Evolutionary conservation across 164 flowering plant genomes (phyloP).

Genomic region (Magnolia officinalis): DNA sequence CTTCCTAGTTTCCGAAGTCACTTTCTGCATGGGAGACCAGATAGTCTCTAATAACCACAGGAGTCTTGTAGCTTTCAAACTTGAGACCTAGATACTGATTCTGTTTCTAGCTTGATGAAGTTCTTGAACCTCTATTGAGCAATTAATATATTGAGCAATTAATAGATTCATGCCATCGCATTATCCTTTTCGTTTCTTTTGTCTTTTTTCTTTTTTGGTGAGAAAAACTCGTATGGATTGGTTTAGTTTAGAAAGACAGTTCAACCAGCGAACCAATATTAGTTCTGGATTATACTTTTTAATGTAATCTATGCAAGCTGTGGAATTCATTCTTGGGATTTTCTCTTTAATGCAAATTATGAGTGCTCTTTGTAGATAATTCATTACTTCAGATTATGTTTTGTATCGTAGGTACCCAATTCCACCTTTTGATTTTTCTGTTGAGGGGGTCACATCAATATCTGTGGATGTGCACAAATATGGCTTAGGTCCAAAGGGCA

Average conservation of each 20-base stretch:
- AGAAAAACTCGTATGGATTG: neutral
- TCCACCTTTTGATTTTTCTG: slow-evolving; percentile 87
- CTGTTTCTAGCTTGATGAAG: no score
- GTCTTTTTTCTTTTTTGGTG: neutral
- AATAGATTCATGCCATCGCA: no score
- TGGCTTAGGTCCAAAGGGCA: slow-evolving; percentile 99
- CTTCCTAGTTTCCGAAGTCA: no score
- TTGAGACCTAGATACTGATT: no score
- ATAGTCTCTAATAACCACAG: no score
- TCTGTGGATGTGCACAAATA: slow-evolving; percentile 96
- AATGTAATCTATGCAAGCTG: neutral
- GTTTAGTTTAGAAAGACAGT: neutral
- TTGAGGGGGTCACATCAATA: slow-evolving; percentile 89
- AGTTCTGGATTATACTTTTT: no score
- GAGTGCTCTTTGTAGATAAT: no score
- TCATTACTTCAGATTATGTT: neutral
- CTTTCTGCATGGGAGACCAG: no score
- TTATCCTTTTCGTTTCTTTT: neutral
- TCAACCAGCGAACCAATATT: neutral
- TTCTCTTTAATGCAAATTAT: neutral
- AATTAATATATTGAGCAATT: no score
- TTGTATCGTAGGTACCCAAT: slow-evolving; percentile 60
- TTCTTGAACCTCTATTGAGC: no score
- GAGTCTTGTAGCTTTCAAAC: no score
- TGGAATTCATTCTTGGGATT: neutral